phyloP scores from a whole-genome alignment of 2,329 filamentous ascomycete genomes.

The Ceratocystis lukuohia region DNA sequence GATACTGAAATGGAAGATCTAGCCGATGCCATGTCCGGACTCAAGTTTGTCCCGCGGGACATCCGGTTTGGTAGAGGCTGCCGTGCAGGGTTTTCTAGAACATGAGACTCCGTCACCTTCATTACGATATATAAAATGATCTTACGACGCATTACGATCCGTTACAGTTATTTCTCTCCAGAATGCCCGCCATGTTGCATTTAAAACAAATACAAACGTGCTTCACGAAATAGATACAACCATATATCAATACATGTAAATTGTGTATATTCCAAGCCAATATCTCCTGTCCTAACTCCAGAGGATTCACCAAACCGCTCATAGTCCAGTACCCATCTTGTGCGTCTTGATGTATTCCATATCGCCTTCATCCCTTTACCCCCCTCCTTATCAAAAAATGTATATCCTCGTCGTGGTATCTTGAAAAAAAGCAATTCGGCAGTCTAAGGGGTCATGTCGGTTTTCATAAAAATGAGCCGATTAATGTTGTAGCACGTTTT shows the following conservation, averaged over 20 bases:
- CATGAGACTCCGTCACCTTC: conserved; percentile 24
- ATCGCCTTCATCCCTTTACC: background rate
- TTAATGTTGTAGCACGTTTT: background rate
- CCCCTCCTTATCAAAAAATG: background rate
- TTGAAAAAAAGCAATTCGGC: conserved; percentile 1
- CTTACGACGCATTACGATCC: background rate
- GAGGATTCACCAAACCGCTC: background rate
- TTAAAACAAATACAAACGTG: background rate
- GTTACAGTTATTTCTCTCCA: background rate
- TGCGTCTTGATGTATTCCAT: background rate
- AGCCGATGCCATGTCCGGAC: conserved; percentile 53
- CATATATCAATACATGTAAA: conserved; percentile 4
- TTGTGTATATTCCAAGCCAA: background rate
- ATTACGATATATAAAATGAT: background rate
- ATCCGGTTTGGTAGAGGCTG: conserved; percentile 51
- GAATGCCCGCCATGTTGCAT: background rate
- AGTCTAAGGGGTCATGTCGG: conserved; percentile 1
- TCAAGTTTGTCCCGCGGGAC: conserved; percentile 57
- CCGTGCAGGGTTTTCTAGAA: conserved; percentile 40
- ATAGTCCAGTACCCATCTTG: too few species aligned
- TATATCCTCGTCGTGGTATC: conserved; percentile 7
- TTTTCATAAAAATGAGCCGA: background rate
- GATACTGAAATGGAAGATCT: conserved; percentile 50
- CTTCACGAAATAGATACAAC: background rate
- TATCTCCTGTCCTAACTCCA: conserved; percentile 10